Evolutionary conservation across 2,329 filamentous ascomycete species (phyloP), one percentile per base, ranked within the genome.

Genomic region (Colletotrichum melonis): DNA sequence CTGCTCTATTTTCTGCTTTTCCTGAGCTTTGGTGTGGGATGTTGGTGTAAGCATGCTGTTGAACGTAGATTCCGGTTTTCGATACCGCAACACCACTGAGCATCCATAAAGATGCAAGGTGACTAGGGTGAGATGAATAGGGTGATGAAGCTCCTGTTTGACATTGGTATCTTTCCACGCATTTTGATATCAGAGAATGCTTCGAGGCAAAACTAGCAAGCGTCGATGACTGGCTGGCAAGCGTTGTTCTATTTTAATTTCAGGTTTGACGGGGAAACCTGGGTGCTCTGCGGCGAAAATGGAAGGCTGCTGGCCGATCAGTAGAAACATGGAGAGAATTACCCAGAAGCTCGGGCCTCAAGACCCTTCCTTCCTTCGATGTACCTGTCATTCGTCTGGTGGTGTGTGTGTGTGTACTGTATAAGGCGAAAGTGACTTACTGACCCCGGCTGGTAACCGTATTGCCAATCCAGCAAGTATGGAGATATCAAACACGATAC

Each of bases 281-380:
- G 14, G 38, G 32, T 38, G 12, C 22, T n/a, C 6, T 66, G 68
- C 55, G 56, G 58, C 57, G 19, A 58, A 55, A 54, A 24, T 42
- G 19, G 49, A n/a, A 42, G 30, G 28, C 7, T 64, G 62, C 24
- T 54, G 69, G 55, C 26, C 62, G 63, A 59, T 66, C 67, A 54
- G 63, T 67, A 30, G 69, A 72, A 60, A 69, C 54, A 28, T 60
- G 66, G 59, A 70, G 49, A 68, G 42, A 14, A 30, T 64, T 72
- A 32, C 42, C 66, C 32, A 70, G 38, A 69, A 65, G 66, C 66
- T 69, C 66, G 70, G 66, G 58, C 66, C 70, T 14, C 30, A 11
- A 16, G 22, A 30, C 59, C 24, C 46, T 54, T 63, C 24, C 28
- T 35, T 63, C 65, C 65, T n/a, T 49, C 16, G 19, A 49, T 49